Evolutionary conservation across 352 stramenopile species (phyloP), one percentile per base, ranked within the genome.

Genomic region (Globisporangium paddicum): DNA sequence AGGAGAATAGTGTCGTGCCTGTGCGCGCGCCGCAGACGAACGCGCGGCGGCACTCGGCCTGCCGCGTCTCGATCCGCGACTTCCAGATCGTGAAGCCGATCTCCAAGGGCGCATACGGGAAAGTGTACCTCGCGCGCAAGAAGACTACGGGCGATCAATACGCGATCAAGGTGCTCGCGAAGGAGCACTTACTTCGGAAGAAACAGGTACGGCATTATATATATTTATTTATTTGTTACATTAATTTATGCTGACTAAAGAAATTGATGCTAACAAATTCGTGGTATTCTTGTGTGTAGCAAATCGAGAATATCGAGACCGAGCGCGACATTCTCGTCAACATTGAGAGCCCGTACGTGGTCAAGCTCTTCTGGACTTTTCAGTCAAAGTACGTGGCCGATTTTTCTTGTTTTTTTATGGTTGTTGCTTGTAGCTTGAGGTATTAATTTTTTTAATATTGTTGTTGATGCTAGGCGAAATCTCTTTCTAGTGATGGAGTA

Each of bases 401-500:
- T 28, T 18, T 37, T 53, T 28, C 2, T 10, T 32, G 32, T 25
- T 35, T 21, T 5, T 37, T 19, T 10, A 14, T 21, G 0, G n/a
- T 21, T 30, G 30, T n/a, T 37, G 11, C 14, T 30, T 30, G 49
- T 52, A 28, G 13, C 32, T 9, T 25, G 16, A 56, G 19, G 3
- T 3, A 40, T 49, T 49, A 18, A 28, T 32, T 32, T 32, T 45
- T 34, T 58, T 45, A 50, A 28, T 50, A 32, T 37, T 52, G 25
- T 37, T 40, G 3, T 21, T 53, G 21, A 6, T 47, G 10, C 19
- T 53, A 93, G 83, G 57, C 68, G 70, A 23, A 93, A 95, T 56
- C 60, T 97, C 18, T 96, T 95, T 62, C 71, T 96, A 32, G 87
- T 95, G 47, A 97, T 96, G 87, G 87, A 96, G 34, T 97, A 96